Base-by-base conservation (phyloP, 371 early-diverging fungal genomes). In the Polyrhizophydium stewartii region DNA sequence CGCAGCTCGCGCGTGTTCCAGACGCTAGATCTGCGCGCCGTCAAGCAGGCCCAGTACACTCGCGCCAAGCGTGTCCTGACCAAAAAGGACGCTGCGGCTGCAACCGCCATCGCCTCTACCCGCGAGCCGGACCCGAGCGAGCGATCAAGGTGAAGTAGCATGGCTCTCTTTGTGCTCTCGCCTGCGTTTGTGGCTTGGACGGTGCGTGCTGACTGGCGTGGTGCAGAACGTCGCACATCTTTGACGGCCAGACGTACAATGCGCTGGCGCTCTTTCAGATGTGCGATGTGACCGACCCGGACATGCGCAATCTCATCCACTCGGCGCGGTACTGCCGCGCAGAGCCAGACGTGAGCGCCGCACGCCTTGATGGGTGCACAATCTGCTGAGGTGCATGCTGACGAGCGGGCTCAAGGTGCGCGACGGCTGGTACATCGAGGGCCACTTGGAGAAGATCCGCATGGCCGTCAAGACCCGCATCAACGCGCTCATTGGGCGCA, bases 1-100 rank as follows among this genome's bases (percentile, higher is more conserved):
- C 31, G 25, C 0, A 64, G 69, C 22, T 73, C 79, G 27, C 35
- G 76, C 28, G 62, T 75, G 71, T 85, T 80, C 70, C 75, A 74
- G 60, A 55, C 74, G 21, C 22, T 74, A 1, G 62, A 63, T 17
- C 59, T 75, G 61, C 57, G 74, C 35, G 61, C 58, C 33, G 35
- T 69, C 31, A 77, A 69, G 60, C 40, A 38, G 32, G 25, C 56
- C 22, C 25, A 59, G 30, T 38, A 41, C 27, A 55, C 16, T 28
- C 9, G 72, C n/a, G 76, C 69, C 21, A 74, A 71, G 50, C 38
- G 72, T n/a, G n/a, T n/a, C n/a, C n/a, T n/a, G n/a, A n/a, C n/a
- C 51, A 31, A 65, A 51, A 52, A 53, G 21, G 64, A 62, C 5
- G 63, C 68, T 10, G 47, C 32, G 46, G 65, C 55, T 33, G 21